Evolutionary conservation across 1,139 yeast genomes (phyloP).

Genomic region (Yamadazyma aaseri): DNA sequence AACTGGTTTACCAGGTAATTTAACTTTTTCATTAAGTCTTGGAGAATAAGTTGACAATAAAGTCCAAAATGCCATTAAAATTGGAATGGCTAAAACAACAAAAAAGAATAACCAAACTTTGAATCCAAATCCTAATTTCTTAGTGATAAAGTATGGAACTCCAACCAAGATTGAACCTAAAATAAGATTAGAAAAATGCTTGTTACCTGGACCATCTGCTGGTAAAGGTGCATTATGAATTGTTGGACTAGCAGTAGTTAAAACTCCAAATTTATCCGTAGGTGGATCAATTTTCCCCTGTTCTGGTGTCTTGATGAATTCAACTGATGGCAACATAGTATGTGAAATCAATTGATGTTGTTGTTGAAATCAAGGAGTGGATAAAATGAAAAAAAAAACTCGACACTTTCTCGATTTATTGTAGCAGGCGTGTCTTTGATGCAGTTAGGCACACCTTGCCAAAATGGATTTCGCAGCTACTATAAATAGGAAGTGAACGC

Average conservation of each 20-base stretch:
- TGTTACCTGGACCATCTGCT: conserved; percentile 89
- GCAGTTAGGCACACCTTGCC: too few relatives aligned
- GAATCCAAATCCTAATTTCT: conserved; percentile 73
- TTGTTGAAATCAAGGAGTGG: neutral
- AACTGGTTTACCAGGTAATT: conserved; percentile 75
- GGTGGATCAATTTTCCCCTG: conserved; percentile 51
- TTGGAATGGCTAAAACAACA: conserved; percentile 59
- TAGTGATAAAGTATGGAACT: conserved; percentile 63
- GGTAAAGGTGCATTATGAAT: conserved; percentile 86
- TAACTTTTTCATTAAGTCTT: conserved; percentile 74
- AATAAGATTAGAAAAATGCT: conserved; percentile 67
- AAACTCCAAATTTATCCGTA: conserved; percentile 53
- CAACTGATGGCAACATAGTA: conserved; percentile 22
- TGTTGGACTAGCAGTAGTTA: conserved; percentile 66
- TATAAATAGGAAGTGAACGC: too few relatives aligned
- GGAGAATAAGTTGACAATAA: conserved; percentile 75
- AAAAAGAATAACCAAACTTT: conserved; percentile 61
- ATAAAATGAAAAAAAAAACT: neutral
- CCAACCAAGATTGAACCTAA: conserved; percentile 52
- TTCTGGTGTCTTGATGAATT: conserved; percentile 61
- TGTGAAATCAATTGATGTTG: neutral
- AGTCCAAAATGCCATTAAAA: conserved; percentile 82
- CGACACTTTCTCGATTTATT: conserved; percentile 1
- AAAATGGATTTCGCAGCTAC: too few relatives aligned
- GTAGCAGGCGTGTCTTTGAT: neutral